Evolutionary conservation across 164 flowering plant species (phyloP).

Genomic region (Platanus orientalis): DNA sequence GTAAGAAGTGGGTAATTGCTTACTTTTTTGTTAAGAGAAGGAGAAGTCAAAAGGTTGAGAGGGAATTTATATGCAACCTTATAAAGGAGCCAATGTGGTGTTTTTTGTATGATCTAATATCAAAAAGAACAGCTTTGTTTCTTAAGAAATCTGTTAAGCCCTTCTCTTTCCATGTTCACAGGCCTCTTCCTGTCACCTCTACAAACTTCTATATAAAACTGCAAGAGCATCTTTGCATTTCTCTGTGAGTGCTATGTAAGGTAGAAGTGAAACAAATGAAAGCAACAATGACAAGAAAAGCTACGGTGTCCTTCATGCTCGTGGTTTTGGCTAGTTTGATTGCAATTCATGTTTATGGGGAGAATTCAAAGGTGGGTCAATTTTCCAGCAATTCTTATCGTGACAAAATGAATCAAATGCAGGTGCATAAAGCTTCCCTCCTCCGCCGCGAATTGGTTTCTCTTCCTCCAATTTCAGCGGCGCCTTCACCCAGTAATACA

Average conservation of each 20-base stretch:
- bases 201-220: background rate
- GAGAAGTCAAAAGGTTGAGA: too few relatives aligned
- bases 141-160: slow-evolving; percentile 16
- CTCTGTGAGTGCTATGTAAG: background rate
- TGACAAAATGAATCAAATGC: slow-evolving; percentile 27
- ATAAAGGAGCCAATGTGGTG: too few relatives aligned
- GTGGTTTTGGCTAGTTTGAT: slow-evolving; percentile 17
- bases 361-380: slow-evolving; percentile 7
- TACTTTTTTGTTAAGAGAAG: too few relatives aligned
- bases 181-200: background rate
- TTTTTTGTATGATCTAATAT: slow-evolving; percentile 1
- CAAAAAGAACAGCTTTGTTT: background rate
- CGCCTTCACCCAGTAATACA: slow-evolving; percentile 9
- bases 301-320: slow-evolving; percentile 7
- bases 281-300: slow-evolving; percentile 11
- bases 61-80: too few relatives aligned
- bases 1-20: too few relatives aligned
- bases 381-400: background rate
- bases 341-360: slow-evolving; percentile 22
- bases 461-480: background rate
- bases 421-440: slow-evolving; percentile 24
- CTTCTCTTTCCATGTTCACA: slow-evolving; percentile 18
- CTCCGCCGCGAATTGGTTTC: slow-evolving; percentile 19
- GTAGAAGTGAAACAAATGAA: background rate
- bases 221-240: background rate